A percentile compares a stretch with the other conserved stretches of the same genome.
phyloP scores from a whole-genome alignment of 495 filamentous ascomycete genomes.

The Penicillium taxi region DNA sequence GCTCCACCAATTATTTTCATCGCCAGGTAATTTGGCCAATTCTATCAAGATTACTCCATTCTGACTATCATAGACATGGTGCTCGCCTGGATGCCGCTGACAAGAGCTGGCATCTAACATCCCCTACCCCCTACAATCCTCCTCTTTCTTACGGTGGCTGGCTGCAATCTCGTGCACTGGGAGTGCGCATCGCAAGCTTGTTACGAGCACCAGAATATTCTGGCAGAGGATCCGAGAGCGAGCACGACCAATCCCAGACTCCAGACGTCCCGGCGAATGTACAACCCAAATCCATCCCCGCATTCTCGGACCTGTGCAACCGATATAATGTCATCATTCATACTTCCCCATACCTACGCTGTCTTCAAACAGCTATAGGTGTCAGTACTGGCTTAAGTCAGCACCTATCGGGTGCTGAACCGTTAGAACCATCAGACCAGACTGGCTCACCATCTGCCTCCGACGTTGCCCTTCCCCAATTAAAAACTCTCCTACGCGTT shows the following conservation, averaged over 20 bases:
- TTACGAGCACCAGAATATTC: constrained; percentile 40
- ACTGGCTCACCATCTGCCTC: not conserved
- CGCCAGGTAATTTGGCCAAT: constrained; percentile 61
- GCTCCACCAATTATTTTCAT: constrained; percentile 68
- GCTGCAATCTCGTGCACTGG: constrained; percentile 73
- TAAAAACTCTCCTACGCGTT: constrained; percentile 58
- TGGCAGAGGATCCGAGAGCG: constrained; percentile 13
- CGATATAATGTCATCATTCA: constrained; percentile 79
- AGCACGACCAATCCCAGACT: constrained; percentile 10
- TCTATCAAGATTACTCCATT: not conserved
- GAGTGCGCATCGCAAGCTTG: constrained; percentile 68
- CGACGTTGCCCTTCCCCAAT: no score
- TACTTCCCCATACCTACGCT: constrained; percentile 85
- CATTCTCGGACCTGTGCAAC: constrained; percentile 36
- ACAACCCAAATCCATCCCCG: constrained; percentile 12
- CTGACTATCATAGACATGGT: constrained; percentile 59
- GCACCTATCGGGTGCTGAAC: constrained; percentile 31
- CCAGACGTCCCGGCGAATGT: constrained; percentile 11
- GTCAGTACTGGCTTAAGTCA: constrained; percentile 84
- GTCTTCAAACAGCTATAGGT: constrained; percentile 84
- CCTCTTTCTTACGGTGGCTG: constrained; percentile 93
- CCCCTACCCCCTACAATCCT: constrained; percentile 89
- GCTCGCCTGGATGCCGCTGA: constrained; percentile 88
- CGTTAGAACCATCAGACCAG: constrained; percentile 4
- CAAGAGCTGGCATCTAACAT: constrained; percentile 91